phyloP scores from a whole-genome alignment of 225 moss, liverwort and hornwort species.

The Sphagnum tenellum region DNA sequence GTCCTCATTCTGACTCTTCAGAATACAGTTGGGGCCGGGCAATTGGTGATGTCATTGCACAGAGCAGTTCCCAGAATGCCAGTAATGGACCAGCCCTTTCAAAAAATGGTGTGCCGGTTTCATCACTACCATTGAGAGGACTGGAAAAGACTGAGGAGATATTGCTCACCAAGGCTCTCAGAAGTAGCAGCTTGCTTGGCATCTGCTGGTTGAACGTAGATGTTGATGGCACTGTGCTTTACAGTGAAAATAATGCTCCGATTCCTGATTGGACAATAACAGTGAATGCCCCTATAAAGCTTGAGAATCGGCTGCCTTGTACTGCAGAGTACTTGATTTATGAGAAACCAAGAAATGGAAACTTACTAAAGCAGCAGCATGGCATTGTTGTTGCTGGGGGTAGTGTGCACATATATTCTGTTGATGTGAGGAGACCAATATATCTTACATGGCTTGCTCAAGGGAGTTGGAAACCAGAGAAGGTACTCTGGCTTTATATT shows the following conservation, averaged over 20 bases:
- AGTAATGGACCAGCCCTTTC: slow-evolving; percentile 28
- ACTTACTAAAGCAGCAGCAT: slow-evolving; percentile 57
- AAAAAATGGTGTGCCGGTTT: slow-evolving; percentile 58
- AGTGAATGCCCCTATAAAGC: slow-evolving; percentile 84
- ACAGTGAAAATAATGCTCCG: slow-evolving; percentile 63
- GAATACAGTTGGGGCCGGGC: slow-evolving; percentile 76
- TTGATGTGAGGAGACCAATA: slow-evolving; percentile 87
- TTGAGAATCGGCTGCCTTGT: slow-evolving; percentile 89
- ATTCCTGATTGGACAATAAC: slow-evolving; percentile 88
- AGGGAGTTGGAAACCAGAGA: slow-evolving; percentile 99
- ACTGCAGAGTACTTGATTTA: slow-evolving; percentile 79
- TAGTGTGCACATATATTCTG: slow-evolving; percentile 69
- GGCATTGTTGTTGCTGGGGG: slow-evolving; percentile 73
- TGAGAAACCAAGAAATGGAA: slow-evolving; percentile 76
- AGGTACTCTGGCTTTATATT: slow-evolving; percentile 8
- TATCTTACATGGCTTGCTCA: slow-evolving; percentile 87
- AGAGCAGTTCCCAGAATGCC: slow-evolving; percentile 41
- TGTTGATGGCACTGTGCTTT: slow-evolving; percentile 82
- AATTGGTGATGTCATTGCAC: slow-evolving; percentile 43
- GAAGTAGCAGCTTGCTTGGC: slow-evolving; percentile 36
- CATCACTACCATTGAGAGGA: slow-evolving; percentile 69
- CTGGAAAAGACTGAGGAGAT: slow-evolving; percentile 91
- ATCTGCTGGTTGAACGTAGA: slow-evolving; percentile 90
- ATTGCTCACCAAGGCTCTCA: slow-evolving; percentile 50
- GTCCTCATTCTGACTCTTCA: slow-evolving; percentile 62